Percentiles rank a stretch among this genome's conserved stretches.
These are phyloP conservation scores for Astrephomene gubernaculifera DNA, from an alignment of 139 green algal species.

Conservation along the genomic window DNA sequence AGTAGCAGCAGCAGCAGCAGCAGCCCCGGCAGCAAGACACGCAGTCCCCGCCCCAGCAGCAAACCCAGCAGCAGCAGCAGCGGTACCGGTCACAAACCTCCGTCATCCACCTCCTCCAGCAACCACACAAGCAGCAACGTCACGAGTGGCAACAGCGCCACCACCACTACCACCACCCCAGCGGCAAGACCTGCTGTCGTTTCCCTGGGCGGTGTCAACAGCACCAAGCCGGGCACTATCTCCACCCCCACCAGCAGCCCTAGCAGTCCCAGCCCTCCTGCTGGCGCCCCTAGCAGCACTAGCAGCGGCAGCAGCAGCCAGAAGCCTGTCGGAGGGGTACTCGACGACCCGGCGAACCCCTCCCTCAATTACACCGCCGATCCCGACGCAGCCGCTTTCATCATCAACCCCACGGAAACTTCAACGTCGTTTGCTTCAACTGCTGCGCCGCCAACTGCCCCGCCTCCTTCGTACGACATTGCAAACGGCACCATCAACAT, in stretches of 20 bases:
- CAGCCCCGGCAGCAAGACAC: neutral
- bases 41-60: neutral
- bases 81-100: no score
- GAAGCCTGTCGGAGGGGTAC: neutral
- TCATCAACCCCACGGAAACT: conserved; percentile 1
- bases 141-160: neutral
- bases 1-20: neutral
- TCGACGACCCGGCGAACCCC: neutral
- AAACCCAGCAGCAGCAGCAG: neutral
- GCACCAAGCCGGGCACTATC: no score
- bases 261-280: no score
- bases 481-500: neutral
- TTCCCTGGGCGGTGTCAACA: neutral
- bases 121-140: neutral
- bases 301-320: neutral
- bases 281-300: no score
- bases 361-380: neutral
- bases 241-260: no score
- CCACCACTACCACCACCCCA: neutral
- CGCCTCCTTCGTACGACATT: neutral
- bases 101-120: neutral
- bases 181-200: neutral
- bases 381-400: neutral
- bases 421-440: neutral
- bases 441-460: no score